A percentile compares a stretch with the other conserved stretches of the same genome.
These are phyloP conservation scores for Dipteronia dyeriana DNA, from an alignment of 345 rosid species.

Conservation along the genomic window DNA sequence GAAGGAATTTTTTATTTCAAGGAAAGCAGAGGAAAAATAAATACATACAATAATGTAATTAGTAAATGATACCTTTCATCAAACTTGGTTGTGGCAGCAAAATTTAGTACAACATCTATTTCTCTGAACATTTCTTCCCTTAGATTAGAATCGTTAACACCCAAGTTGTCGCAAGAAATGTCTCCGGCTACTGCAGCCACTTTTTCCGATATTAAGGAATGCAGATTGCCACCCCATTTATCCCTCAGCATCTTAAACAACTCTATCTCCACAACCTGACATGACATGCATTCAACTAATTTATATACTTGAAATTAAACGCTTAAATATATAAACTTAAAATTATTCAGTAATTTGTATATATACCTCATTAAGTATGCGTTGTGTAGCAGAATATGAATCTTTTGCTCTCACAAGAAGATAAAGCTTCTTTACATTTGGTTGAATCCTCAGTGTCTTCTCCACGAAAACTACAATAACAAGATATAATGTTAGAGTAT, in stretches of 20 bases:
- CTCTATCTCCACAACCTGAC: slow-evolving; percentile 28
- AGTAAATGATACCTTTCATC: not conserved
- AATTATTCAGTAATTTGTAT: no score
- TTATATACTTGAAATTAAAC: no score
- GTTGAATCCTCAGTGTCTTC: not conserved
- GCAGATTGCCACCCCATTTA: slow-evolving; percentile 17
- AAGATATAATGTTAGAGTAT: no score
- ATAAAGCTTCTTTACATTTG: not conserved
- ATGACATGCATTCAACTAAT: not conserved
- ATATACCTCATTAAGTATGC: not conserved
- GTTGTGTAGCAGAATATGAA: not conserved
- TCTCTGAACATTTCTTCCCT: slow-evolving; percentile 34
- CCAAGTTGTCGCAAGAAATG: slow-evolving; percentile 31
- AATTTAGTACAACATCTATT: slow-evolving; percentile 39
- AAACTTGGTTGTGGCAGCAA: slow-evolving; percentile 50
- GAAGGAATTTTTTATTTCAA: no score
- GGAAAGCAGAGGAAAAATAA: no score
- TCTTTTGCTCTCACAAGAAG: not conserved
- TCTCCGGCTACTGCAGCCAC: slow-evolving; percentile 35
- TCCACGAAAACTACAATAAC: not conserved
- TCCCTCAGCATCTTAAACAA: slow-evolving; percentile 30
- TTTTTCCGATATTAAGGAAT: slow-evolving; percentile 20
- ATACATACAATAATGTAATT: no score
- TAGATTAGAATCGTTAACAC: slow-evolving; percentile 25
- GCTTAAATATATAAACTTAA: no score